Conservation (phyloP, 768 basidiomycete genomes). For the Hericium rajendrae region DNA sequence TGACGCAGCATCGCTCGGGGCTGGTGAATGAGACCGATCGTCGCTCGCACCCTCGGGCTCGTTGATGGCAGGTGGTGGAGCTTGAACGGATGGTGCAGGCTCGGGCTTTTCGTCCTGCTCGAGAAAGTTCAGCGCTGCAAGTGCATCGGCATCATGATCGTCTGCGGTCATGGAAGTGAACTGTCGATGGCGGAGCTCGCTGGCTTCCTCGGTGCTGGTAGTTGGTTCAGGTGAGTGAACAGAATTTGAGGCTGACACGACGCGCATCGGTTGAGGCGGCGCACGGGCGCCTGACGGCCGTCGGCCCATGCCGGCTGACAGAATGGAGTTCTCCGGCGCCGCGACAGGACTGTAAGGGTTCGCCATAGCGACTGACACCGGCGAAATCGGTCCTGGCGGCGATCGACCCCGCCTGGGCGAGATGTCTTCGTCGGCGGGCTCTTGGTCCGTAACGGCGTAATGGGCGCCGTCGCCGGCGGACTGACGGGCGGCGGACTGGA, state of each 20-base stretch:
- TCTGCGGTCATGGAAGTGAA: slow-evolving; percentile 19
- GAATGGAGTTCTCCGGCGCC: slow-evolving; percentile 9
- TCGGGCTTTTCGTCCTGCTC: slow-evolving; percentile 36
- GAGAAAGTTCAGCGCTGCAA: slow-evolving; percentile 73
- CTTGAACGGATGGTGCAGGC: slow-evolving; percentile 20
- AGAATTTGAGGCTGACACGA: neutral
- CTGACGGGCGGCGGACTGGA: slow-evolving; percentile 1
- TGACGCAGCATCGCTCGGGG: slow-evolving; percentile 15
- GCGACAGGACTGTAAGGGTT: slow-evolving; percentile 14
- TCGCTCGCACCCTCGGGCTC: slow-evolving; percentile 12
- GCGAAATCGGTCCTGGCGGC: neutral
- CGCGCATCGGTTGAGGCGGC: slow-evolving; percentile 24
- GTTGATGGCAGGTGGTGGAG: slow-evolving; percentile 18
- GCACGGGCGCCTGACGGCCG: slow-evolving; percentile 84
- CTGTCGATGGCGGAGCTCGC: neutral
- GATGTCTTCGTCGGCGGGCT: neutral
- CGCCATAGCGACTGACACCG: slow-evolving; percentile 3
- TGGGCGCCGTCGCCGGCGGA: slow-evolving; percentile 3
- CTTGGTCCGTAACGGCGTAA: slow-evolving; percentile 1
- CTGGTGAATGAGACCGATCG: slow-evolving; percentile 16
- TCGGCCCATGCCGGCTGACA: slow-evolving; percentile 8
- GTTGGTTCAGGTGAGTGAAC: neutral
- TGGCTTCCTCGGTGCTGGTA: slow-evolving; percentile 3
- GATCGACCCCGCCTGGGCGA: neutral
- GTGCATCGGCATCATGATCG: slow-evolving; percentile 56